Evolutionary conservation across 371 early-diverging fungal genomes (phyloP).

Genomic region (Mucor piriformis): DNA sequence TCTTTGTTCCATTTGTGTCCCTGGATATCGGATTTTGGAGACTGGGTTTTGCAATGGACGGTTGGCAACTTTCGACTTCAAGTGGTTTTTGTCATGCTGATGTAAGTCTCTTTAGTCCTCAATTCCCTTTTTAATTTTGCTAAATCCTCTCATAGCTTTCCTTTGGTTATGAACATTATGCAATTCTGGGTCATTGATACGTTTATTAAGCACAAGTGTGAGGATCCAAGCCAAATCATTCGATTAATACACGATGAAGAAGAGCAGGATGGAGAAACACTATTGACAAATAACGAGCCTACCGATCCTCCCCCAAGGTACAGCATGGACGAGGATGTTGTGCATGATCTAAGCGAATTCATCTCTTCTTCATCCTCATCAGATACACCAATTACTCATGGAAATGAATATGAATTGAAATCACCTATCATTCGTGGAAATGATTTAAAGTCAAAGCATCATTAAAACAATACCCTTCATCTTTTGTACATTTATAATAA

Average conservation of each 20-base stretch:
- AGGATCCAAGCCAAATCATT: slow-evolving; percentile 10
- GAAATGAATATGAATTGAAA: slow-evolving; percentile 26
- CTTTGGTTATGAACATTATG: slow-evolving; percentile 65
- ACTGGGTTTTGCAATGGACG: slow-evolving; percentile 59
- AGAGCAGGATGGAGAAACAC: slow-evolving; percentile 9
- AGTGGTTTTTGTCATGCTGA: slow-evolving; percentile 54
- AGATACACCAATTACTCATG: neutral
- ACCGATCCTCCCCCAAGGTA: slow-evolving; percentile 19
- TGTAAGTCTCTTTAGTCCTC: slow-evolving; percentile 26
- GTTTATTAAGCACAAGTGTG: slow-evolving; percentile 62
- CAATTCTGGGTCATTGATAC: slow-evolving; percentile 74
- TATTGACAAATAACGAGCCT: neutral
- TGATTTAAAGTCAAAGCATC: no score
- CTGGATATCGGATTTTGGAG: slow-evolving; percentile 61
- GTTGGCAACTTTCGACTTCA: slow-evolving; percentile 45
- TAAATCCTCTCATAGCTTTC: slow-evolving; percentile 53
- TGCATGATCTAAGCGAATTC: slow-evolving; percentile 4
- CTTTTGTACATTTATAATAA: no score
- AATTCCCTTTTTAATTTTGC: neutral
- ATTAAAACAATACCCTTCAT: no score
- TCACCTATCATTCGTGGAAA: neutral
- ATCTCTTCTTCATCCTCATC: slow-evolving; percentile 13
- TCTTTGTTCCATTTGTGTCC: slow-evolving; percentile 51
- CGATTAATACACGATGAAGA: slow-evolving; percentile 26
- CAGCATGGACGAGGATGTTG: slow-evolving; percentile 6